phyloP scores from a whole-genome alignment of 768 basidiomycete genomes.

The Leccinum incarnatum region DNA sequence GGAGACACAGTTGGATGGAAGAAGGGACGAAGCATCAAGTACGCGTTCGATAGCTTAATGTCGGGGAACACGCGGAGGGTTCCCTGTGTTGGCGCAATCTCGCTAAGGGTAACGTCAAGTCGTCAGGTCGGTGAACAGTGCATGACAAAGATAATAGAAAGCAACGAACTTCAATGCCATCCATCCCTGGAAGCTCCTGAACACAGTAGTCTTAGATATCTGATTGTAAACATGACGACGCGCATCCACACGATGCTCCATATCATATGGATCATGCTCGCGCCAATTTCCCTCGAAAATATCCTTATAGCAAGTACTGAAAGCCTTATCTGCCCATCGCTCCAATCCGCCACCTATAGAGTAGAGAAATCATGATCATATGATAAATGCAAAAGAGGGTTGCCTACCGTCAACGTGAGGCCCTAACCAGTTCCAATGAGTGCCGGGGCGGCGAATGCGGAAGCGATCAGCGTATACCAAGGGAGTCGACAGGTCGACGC shows the following conservation, averaged over 20 bases:
- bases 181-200: constrained; percentile 76
- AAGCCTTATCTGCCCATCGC: constrained; percentile 64
- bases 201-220: constrained; percentile 50
- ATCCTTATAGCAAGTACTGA: constrained; percentile 56
- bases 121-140: not conserved
- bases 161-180: constrained; percentile 54
- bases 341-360: constrained; percentile 65
- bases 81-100: constrained; percentile 58
- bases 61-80: constrained; percentile 58
- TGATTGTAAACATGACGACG: constrained; percentile 24
- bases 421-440: constrained; percentile 50
- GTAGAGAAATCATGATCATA: not conserved
- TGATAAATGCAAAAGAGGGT: constrained; percentile 18
- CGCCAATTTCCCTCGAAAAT: constrained; percentile 64
- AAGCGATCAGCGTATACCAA: constrained; percentile 73
- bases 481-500: constrained; percentile 59
- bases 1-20: constrained; percentile 50
- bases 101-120: constrained; percentile 32
- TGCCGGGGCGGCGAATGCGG: constrained; percentile 67
- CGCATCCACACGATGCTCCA: constrained; percentile 47
- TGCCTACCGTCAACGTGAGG: constrained; percentile 51
- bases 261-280: constrained; percentile 33
- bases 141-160: not conserved
- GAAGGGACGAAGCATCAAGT: constrained; percentile 45
- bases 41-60: constrained; percentile 59